Evolutionary conservation across 2,329 filamentous ascomycete genomes (phyloP).

Genomic region (Annulohypoxylon truncatum): DNA sequence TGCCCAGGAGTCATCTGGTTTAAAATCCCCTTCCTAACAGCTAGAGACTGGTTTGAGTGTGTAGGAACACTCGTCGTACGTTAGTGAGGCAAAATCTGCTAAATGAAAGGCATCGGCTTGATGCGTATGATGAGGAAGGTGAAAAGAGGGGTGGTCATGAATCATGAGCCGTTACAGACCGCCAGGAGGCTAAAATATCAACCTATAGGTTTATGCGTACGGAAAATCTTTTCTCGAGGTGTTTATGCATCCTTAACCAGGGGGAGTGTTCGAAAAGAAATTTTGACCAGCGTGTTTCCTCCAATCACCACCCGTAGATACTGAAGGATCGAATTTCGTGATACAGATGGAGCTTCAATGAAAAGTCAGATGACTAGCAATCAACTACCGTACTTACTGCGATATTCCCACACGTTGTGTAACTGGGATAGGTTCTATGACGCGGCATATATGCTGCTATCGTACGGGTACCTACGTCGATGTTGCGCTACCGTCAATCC

Average conservation of each 20-base stretch:
- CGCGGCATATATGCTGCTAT: conserved; percentile 13
- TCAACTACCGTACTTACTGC: conserved; percentile 25
- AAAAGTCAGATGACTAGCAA: conserved; percentile 32
- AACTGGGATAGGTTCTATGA: conserved; percentile 14
- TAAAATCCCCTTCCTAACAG: background rate
- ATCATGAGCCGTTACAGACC: background rate
- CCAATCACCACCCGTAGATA: conserved; percentile 19
- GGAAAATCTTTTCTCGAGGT: conserved; percentile 12
- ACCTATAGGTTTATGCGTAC: conserved; percentile 23
- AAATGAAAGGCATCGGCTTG: background rate
- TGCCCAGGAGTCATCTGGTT: background rate
- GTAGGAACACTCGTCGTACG: background rate
- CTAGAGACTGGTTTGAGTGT: background rate
- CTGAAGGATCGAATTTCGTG: conserved; percentile 28
- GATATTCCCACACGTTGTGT: conserved; percentile 20
- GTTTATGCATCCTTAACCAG: background rate
- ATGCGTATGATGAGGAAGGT: conserved; percentile 4
- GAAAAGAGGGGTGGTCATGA: conserved; percentile 5
- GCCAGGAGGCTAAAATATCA: background rate
- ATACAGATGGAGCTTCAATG: conserved; percentile 16
- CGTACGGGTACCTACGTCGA: conserved; percentile 34
- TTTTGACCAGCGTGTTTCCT: background rate
- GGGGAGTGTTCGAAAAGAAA: conserved; percentile 9
- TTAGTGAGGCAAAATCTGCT: background rate
- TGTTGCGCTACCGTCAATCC: conserved; percentile 23